A percentile compares a stretch with the other conserved stretches of the same genome.
These are phyloP conservation scores for Cairneyella variabilis DNA, from an alignment of 495 filamentous ascomycete genomes.

Conservation along the genomic window DNA sequence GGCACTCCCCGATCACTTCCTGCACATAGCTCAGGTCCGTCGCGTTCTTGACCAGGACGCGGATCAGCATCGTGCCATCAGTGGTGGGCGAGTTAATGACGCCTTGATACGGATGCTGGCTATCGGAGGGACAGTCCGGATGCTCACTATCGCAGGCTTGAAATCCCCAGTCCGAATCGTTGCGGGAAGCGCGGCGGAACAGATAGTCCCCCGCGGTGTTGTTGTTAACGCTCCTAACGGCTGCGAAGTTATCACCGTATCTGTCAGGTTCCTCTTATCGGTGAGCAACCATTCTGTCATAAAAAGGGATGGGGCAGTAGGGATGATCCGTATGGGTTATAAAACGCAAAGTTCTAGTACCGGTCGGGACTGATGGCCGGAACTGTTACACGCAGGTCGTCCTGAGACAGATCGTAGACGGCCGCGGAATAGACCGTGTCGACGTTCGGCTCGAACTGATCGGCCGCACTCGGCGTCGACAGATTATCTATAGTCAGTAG, in stretches of 20 bases:
- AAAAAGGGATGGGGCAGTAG: not conserved
- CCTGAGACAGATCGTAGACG: slow-evolving; percentile 3
- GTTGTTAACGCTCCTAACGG: not conserved
- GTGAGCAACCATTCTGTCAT: not conserved
- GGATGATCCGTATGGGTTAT: slow-evolving; percentile 5
- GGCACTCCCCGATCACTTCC: not conserved
- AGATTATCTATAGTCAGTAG: not conserved
- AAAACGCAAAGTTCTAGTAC: slow-evolving; percentile 4
- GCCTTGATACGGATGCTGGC: slow-evolving; percentile 1
- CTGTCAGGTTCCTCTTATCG: not conserved
- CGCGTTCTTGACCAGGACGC: slow-evolving; percentile 1
- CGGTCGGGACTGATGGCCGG: not conserved
- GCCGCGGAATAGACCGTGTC: slow-evolving; percentile 2
- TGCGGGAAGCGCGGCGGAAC: not conserved
- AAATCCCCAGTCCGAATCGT: not conserved
- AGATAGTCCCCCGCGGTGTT: slow-evolving; percentile 3
- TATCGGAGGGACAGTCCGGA: no score
- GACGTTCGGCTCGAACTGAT: not conserved
- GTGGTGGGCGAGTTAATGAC: slow-evolving; percentile 4
- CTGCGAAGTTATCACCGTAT: slow-evolving; percentile 7
- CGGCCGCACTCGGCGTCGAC: not conserved
- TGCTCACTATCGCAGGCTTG: not conserved
- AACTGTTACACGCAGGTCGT: not conserved
- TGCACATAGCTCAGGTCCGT: slow-evolving; percentile 2
- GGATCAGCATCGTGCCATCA: not conserved